A percentile compares a stretch with the other conserved stretches of the same genome.
These are phyloP conservation scores for Candida quercuum DNA, from an alignment of 805 yeast genomes.

Conservation along the genomic window DNA sequence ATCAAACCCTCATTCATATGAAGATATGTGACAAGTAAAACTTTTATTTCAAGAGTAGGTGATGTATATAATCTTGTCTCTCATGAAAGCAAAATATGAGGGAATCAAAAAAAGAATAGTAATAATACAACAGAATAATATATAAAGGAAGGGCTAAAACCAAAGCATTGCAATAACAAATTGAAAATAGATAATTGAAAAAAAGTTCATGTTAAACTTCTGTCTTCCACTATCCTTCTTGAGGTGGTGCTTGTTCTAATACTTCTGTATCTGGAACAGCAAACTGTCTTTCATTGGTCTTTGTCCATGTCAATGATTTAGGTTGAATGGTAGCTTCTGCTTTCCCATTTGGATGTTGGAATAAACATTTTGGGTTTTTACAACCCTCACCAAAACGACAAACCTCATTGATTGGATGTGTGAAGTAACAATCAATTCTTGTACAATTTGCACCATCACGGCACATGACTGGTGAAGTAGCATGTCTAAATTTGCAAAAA, in stretches of 20 bases:
- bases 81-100: too few relatives aligned
- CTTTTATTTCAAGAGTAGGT: too few relatives aligned
- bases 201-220: too few relatives aligned
- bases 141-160: too few relatives aligned
- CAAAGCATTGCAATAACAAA: not conserved
- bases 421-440: slow-evolving; percentile 74
- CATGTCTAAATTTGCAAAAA: slow-evolving; percentile 81
- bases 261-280: slow-evolving; percentile 74
- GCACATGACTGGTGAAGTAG: slow-evolving; percentile 65
- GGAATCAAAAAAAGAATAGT: too few relatives aligned
- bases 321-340: slow-evolving; percentile 21
- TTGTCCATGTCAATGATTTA: slow-evolving; percentile 22
- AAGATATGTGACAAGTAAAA: too few relatives aligned
- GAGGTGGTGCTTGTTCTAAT: slow-evolving; percentile 59
- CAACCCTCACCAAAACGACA: slow-evolving; percentile 81
- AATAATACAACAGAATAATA: too few relatives aligned
- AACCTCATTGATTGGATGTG: slow-evolving; percentile 74
- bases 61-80: too few relatives aligned
- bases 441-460: slow-evolving; percentile 78
- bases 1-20: too few relatives aligned
- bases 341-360: slow-evolving; percentile 79
- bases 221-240: slow-evolving; percentile 25
- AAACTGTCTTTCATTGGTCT: slow-evolving; percentile 60
- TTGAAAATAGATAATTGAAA: too few relatives aligned
- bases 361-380: slow-evolving; percentile 65